Evolutionary conservation across 768 basidiomycete genomes (phyloP).

Genomic region (Lactifluus echinatus): DNA sequence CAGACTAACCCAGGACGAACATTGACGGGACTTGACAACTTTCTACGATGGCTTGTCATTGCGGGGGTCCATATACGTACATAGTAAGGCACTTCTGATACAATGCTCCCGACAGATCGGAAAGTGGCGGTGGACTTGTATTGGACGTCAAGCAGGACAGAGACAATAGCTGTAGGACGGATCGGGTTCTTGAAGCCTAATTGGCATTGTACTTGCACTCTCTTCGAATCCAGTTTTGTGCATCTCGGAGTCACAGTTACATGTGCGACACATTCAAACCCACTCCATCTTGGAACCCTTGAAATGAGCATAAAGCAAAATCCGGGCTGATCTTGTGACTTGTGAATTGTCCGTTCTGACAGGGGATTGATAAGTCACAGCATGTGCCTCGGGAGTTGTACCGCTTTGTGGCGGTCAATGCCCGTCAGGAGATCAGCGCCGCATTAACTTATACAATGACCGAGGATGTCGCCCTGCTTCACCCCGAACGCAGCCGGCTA

Average conservation of each 20-base stretch:
- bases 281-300: not conserved
- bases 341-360: not conserved
- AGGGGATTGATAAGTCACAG: not conserved
- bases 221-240: not conserved
- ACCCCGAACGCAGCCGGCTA: not conserved
- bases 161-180: not conserved
- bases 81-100: not conserved
- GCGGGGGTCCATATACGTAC: slow-evolving; percentile 2
- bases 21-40: slow-evolving; percentile 1
- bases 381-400: not conserved
- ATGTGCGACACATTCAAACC: not conserved
- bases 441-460: not conserved
- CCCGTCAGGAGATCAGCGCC: not conserved
- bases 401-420: not conserved
- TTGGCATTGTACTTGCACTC: not conserved
- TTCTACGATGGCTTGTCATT: not conserved
- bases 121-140: not conserved
- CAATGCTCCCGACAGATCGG: slow-evolving; percentile 4
- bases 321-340: not conserved
- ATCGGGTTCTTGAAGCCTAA: slow-evolving; percentile 8
- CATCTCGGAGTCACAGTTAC: not conserved
- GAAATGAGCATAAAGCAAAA: not conserved
- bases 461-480: not conserved
- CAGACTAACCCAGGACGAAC: not conserved
- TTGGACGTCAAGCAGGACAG: not conserved